Evolutionary conservation across 495 filamentous ascomycete genomes (phyloP).

Genomic region (Penicillium alfredii): DNA sequence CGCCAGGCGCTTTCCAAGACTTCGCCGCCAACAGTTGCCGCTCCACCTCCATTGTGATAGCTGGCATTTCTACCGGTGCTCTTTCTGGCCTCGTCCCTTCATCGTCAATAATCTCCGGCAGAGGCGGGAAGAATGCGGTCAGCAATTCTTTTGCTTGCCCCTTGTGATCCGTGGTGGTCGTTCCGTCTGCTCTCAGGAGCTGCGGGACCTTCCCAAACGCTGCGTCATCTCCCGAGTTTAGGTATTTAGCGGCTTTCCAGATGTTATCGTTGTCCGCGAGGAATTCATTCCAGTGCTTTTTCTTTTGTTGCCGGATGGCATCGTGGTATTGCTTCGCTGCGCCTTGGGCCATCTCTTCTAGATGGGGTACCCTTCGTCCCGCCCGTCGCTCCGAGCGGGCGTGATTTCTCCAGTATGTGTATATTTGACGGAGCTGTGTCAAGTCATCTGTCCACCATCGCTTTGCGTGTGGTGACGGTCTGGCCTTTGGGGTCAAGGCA

Average conservation of each 20-base stretch:
- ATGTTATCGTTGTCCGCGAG: conserved; percentile 23
- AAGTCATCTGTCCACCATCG: conserved; percentile 14
- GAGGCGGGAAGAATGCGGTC: conserved; percentile 24
- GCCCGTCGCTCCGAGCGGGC: conserved; percentile 11
- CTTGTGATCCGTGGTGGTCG: conserved; percentile 11
- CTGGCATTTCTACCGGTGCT: conserved; percentile 14
- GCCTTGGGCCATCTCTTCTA: conserved; percentile 13
- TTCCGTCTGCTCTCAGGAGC: conserved; percentile 11
- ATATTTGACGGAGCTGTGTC: conserved; percentile 7
- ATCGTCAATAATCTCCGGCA: conserved; percentile 14
- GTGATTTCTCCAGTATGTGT: conserved; percentile 11
- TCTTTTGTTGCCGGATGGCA: conserved; percentile 21
- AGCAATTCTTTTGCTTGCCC: conserved; percentile 19
- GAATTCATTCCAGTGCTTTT: conserved; percentile 22
- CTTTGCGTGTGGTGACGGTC: conserved; percentile 14
- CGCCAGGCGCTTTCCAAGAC: conserved; percentile 3
- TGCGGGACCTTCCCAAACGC: conserved; percentile 17
- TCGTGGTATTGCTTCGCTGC: conserved; percentile 20
- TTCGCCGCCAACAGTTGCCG: conserved; percentile 11
- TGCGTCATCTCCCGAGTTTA: conserved; percentile 14
- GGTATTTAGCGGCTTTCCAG: conserved; percentile 22
- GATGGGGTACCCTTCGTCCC: conserved; percentile 7
- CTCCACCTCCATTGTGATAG: conserved; percentile 19
- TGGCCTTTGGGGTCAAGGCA: conserved; percentile 11
- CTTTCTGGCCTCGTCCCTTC: conserved; percentile 17